Percentiles rank a stretch among this genome's conserved stretches.
Evolutionary conservation across 1,284 basidiomycete genomes (phyloP).

Genomic region (Apiotrichum gamsii): DNA sequence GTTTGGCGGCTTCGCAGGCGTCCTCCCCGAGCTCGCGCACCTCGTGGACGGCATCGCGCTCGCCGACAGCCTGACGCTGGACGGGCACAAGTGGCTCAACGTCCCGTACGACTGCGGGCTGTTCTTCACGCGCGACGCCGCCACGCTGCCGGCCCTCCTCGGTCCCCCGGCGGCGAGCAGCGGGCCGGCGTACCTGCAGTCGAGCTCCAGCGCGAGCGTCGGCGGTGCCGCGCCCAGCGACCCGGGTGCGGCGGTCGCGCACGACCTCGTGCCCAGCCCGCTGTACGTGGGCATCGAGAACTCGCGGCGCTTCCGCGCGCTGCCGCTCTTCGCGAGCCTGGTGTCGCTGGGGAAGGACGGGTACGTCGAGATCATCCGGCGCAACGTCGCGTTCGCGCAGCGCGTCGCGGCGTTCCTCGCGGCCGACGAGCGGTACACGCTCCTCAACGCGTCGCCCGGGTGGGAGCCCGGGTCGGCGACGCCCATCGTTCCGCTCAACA

Average conservation of each 20-base stretch:
- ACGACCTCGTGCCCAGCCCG: conserved; percentile 26
- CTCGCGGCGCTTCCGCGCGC: conserved; percentile 50
- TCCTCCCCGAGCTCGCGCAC: conserved; percentile 46
- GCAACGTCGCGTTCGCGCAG: conserved; percentile 49
- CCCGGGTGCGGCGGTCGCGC: neutral
- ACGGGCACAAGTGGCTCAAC: conserved; percentile 50
- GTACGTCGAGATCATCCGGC: conserved; percentile 45
- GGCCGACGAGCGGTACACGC: conserved; percentile 34
- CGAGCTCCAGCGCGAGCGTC: neutral
- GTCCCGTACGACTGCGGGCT: conserved; percentile 53
- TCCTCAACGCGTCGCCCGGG: conserved; percentile 38
- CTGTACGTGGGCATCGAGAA: conserved; percentile 51
- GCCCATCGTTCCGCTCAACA: conserved; percentile 46
- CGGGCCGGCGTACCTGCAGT: conserved; percentile 48
- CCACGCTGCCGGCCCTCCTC: conserved; percentile 42
- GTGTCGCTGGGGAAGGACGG: conserved; percentile 49
- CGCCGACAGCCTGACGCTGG: conserved; percentile 49
- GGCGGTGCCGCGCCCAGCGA: neutral
- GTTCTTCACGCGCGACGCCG: conserved; percentile 47
- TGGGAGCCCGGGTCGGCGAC: neutral
- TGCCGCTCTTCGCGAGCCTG: conserved; percentile 51
- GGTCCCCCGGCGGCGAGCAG: conserved; percentile 44
- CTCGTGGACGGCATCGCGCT: conserved; percentile 45
- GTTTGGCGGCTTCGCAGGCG: conserved; percentile 50
- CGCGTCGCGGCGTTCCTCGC: conserved; percentile 42